Evolutionary conservation across 148 eudicot genomes (phyloP).

Genomic region (Rhododendron williamsianum): DNA sequence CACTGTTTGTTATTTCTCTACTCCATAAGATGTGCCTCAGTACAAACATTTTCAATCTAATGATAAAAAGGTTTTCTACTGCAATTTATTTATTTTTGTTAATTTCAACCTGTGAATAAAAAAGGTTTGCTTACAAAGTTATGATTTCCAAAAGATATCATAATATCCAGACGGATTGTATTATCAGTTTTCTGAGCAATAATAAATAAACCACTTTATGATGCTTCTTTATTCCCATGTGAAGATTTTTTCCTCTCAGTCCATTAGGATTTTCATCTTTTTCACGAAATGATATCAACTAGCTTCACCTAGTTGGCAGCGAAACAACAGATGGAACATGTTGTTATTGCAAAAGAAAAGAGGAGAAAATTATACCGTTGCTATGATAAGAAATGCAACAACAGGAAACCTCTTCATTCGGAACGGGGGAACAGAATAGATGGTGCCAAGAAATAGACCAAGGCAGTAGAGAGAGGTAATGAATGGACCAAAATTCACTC

Average conservation of each 20-base stretch:
- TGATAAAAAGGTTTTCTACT: not conserved
- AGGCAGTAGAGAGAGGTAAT: slow-evolving; percentile 77
- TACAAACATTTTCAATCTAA: not conserved
- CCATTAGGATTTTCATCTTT: not conserved
- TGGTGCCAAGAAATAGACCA: slow-evolving; percentile 95
- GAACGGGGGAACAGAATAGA: slow-evolving; percentile 96
- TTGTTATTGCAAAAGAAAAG: not conserved
- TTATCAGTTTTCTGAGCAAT: not conserved
- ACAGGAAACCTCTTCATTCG: slow-evolving; percentile 92
- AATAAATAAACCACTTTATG: not conserved
- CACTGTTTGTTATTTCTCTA: not conserved
- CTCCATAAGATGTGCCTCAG: not conserved
- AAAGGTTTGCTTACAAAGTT: not conserved
- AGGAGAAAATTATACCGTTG: slow-evolving; percentile 50
- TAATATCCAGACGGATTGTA: not conserved
- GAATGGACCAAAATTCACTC: slow-evolving; percentile 78
- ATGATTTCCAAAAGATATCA: not conserved
- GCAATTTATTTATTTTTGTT: not conserved
- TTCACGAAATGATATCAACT: not conserved
- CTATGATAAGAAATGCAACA: slow-evolving; percentile 91
- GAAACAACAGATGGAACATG: not conserved
- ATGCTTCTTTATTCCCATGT: not conserved
- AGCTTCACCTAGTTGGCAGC: not conserved
- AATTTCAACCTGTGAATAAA: not conserved
- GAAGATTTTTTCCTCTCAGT: not conserved